phyloP scores from a whole-genome alignment of 352 stramenopile species.

The Salisapilia sapeloensis region DNA sequence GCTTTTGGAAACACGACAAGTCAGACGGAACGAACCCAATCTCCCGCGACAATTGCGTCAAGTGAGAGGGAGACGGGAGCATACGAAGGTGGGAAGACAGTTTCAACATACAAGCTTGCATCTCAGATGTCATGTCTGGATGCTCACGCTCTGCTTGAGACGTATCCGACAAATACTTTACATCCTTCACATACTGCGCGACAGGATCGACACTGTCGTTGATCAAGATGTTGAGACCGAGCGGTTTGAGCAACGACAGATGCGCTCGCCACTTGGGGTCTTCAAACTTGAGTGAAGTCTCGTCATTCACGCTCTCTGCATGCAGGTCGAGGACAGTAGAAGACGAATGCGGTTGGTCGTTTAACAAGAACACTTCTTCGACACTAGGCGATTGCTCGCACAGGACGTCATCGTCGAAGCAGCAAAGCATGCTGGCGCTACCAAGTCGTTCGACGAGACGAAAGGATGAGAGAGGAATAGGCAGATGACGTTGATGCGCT shows the following conservation, averaged over 20 bases:
- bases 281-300: conserved; percentile 74
- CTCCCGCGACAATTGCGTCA: conserved; percentile 61
- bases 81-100: conserved; percentile 72
- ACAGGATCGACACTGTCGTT: conserved; percentile 62
- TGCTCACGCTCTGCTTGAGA: conserved; percentile 8
- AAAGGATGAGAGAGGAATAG: conserved; percentile 59
- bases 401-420: conserved; percentile 76
- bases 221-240: conserved; percentile 63
- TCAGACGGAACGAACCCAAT: conserved; percentile 70
- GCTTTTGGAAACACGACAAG: conserved; percentile 36
- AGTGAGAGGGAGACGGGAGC: conserved; percentile 66
- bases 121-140: conserved; percentile 10
- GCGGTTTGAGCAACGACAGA: conserved; percentile 57
- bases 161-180: conserved; percentile 63
- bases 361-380: conserved; percentile 76
- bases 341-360: conserved; percentile 37
- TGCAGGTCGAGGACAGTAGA: conserved; percentile 65
- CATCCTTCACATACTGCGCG: conserved; percentile 38
- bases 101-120: conserved; percentile 36
- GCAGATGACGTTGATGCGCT: conserved; percentile 11
- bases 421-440: conserved; percentile 78
- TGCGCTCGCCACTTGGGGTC: conserved; percentile 73
- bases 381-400: conserved; percentile 62
- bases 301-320: conserved; percentile 40
- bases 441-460: conserved; percentile 62